Evolutionary conservation across 306 rosid species (phyloP), one percentile per base, ranked within the genome.

Genomic region (Cicer judaicum): DNA sequence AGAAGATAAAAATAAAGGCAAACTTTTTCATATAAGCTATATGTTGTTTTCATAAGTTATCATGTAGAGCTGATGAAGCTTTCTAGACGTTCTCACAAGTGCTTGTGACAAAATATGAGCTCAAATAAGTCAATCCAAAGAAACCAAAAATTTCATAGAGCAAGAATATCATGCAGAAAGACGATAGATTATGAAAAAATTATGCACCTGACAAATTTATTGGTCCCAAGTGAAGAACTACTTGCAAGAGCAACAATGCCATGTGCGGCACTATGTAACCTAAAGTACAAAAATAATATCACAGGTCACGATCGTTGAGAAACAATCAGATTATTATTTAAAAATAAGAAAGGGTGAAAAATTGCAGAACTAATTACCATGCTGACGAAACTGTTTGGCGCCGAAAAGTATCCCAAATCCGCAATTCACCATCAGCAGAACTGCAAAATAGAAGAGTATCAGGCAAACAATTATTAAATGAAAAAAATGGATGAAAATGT

Each of bases 211-310:
- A 92, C 78, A 72, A 94, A 83, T 79, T 78, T 91, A 80, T 94
- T 83, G 64, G 74, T 24, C 73, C 93, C 96, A 16, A 91, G 84
- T 1, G 82, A 84, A 81, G 87, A 70, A 83, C 88, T 82, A 64
- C 87, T 67, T 29, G 93, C 84, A 71, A 94, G 87, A 24, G 89
- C 78, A 81, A 82, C 69, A 79, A 94, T 86, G 68, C 97, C 97
- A 55, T 94, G 95, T 0, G 96, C 86, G 0, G 97, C 99, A 81
- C 95, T 88, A 70, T 94, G 97, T 80, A 84, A 81, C 90, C 97
- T 93, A 81, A 66, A 80, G 63, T 29, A 57, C 53, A 48, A 57
- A 42, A 24, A 8, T 42, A 49, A 70, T 18, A 57, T 36, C n/a
- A 52, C 3, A 19, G 38, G n/a, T 78, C 60, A 42, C 40, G 68